Percentiles rank a stretch among this genome's conserved stretches.
Evolutionary conservation across 352 stramenopile genomes (phyloP).

Genomic region (Phytophthora foliorum): DNA sequence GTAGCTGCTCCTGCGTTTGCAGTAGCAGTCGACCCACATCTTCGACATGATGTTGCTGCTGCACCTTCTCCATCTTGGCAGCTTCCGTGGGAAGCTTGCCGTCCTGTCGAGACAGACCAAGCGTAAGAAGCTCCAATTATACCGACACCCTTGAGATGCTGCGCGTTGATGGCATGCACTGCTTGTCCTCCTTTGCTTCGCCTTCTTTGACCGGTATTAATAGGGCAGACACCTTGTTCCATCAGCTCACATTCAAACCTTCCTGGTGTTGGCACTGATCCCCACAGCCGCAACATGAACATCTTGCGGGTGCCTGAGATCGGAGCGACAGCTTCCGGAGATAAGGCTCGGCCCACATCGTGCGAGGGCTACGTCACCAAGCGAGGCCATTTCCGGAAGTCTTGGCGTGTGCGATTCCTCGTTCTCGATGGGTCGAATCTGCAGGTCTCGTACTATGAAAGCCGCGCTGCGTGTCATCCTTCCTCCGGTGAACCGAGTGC

Average conservation of each 20-base stretch:
- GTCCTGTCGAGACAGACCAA: conserved; percentile 10
- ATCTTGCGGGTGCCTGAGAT: conserved; percentile 61
- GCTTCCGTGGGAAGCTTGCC: neutral
- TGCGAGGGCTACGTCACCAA: conserved; percentile 91
- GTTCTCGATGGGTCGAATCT: conserved; percentile 78
- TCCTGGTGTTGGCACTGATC: neutral
- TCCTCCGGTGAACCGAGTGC: conserved; percentile 13
- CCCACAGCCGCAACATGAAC: conserved; percentile 50
- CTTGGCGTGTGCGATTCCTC: conserved; percentile 84
- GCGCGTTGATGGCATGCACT: neutral
- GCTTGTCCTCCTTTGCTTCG: conserved; percentile 1
- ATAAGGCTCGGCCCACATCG: conserved; percentile 70
- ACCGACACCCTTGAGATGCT: conserved; percentile 29
- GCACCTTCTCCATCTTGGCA: conserved; percentile 71
- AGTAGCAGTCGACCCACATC: conserved; percentile 85
- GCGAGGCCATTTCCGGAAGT: conserved; percentile 86
- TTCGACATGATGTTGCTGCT: conserved; percentile 86
- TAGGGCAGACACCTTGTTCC: conserved; percentile 18
- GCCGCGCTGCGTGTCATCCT: conserved; percentile 59
- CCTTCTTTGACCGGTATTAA: conserved; percentile 25
- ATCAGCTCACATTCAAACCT: conserved; percentile 20
- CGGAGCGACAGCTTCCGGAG: conserved; percentile 26
- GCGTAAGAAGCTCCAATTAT: conserved; percentile 33
- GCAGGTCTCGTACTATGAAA: conserved; percentile 81
- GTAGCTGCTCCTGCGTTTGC: conserved; percentile 85